phyloP scores from a whole-genome alignment of 176 grass and related monocot genomes.

The Oryza glaberrima region DNA sequence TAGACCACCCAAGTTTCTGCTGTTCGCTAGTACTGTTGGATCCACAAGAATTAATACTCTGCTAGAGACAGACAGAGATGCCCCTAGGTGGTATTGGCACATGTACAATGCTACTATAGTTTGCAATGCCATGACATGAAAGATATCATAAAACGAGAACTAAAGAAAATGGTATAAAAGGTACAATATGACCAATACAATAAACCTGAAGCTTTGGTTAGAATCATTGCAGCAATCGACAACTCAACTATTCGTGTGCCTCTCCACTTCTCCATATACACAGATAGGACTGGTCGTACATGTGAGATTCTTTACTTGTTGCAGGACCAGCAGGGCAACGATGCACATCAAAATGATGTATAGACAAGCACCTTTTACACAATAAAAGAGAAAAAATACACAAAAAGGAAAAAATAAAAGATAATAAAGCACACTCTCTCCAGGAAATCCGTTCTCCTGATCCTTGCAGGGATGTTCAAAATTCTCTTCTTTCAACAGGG shows the following conservation, averaged over 20 bases:
- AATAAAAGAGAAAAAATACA: background rate
- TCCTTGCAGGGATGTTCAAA: slow-evolving; percentile 8
- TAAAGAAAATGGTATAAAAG: background rate
- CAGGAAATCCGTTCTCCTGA: background rate
- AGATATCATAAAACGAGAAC: background rate
- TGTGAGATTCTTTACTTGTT: background rate
- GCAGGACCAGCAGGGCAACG: background rate
- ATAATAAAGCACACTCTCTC: background rate
- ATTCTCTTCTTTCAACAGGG: background rate
- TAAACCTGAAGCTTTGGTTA: background rate
- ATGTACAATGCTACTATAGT: background rate
- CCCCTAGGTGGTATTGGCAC: no score
- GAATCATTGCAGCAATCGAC: background rate
- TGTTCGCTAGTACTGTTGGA: no score
- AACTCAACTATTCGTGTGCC: background rate
- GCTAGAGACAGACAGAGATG: background rate
- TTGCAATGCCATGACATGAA: background rate
- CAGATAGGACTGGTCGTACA: slow-evolving; percentile 22
- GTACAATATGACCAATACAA: background rate
- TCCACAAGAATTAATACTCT: no score
- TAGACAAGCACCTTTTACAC: slow-evolving; percentile 26
- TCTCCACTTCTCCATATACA: slow-evolving; percentile 39
- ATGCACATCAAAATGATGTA: slow-evolving; percentile 39
- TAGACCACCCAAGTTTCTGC: background rate
- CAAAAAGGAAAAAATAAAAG: background rate